Conservation (phyloP, 129 eudicot species). For the Pulicaria dysenterica region DNA sequence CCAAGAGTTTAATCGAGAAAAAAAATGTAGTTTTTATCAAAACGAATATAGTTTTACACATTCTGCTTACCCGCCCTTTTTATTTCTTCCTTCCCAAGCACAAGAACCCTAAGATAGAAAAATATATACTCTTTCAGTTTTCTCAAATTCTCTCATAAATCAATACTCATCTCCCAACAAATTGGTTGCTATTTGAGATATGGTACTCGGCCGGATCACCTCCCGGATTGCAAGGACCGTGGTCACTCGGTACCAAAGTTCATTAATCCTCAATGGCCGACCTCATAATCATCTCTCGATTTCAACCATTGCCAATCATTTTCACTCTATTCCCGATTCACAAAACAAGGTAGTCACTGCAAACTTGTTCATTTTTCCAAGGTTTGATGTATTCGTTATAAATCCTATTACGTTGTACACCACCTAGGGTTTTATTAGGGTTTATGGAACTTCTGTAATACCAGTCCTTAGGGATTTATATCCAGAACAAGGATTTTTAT, state of each 20-base stretch:
- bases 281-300: constrained; percentile 21
- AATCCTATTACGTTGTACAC: not conserved
- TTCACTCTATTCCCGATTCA: constrained; percentile 38
- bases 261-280: constrained; percentile 39
- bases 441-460: constrained; percentile 15
- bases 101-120: constrained; percentile 26
- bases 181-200: constrained; percentile 16
- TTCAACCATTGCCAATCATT: constrained; percentile 33
- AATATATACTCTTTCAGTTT: not conserved
- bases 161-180: not conserved
- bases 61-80: not conserved
- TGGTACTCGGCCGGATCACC: constrained; percentile 48
- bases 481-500: not conserved
- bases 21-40: no score
- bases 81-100: constrained; percentile 24
- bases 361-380: not conserved
- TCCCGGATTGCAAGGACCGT: constrained; percentile 50
- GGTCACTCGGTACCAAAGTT: constrained; percentile 47
- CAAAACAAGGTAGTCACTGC: constrained; percentile 42
- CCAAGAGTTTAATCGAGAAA: no score
- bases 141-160: not conserved
- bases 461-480: no score
- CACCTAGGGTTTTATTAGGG: constrained; percentile 51
- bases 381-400: constrained; percentile 2
- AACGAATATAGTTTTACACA: no score